Evolutionary conservation across 768 basidiomycete species (phyloP).

Genomic region (Cystofilobasidium macerans): DNA sequence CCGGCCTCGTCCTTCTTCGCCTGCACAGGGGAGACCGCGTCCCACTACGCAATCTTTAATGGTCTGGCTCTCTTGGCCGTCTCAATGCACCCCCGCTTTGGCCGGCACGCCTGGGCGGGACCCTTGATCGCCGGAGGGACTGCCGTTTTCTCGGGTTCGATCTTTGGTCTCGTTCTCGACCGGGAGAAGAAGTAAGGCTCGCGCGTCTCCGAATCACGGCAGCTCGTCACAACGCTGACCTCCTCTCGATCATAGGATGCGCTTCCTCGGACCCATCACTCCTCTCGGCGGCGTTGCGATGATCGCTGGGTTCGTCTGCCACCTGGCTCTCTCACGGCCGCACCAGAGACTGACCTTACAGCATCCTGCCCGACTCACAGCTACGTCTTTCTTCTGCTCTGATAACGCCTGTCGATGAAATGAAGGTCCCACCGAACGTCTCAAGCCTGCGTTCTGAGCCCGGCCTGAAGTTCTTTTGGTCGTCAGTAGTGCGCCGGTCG

Average conservation of each 20-base stretch:
- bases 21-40: constrained; percentile 21
- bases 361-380: too few species aligned
- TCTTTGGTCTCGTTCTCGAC: constrained; percentile 18
- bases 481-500: too few species aligned
- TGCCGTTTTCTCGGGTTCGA: constrained; percentile 1
- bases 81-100: constrained; percentile 13
- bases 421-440: too few species aligned
- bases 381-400: too few species aligned
- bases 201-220: too few species aligned
- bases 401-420: too few species aligned
- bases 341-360: too few species aligned
- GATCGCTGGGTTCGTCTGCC: constrained; percentile 14
- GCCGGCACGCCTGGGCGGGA: constrained; percentile 14
- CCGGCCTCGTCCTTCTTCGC: background rate
- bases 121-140: constrained; percentile 19
- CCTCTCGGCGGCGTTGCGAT: constrained; percentile 15
- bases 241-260: background rate
- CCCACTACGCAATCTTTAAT: constrained; percentile 12
- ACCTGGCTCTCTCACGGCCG: background rate
- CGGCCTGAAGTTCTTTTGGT: too few species aligned
- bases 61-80: constrained; percentile 14
- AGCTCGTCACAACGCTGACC: too few species aligned
- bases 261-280: constrained; percentile 19
- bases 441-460: too few species aligned
- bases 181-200: constrained; percentile 14